Conservation (phyloP, 2,329 filamentous ascomycete species). For the Claviceps paspali region DNA sequence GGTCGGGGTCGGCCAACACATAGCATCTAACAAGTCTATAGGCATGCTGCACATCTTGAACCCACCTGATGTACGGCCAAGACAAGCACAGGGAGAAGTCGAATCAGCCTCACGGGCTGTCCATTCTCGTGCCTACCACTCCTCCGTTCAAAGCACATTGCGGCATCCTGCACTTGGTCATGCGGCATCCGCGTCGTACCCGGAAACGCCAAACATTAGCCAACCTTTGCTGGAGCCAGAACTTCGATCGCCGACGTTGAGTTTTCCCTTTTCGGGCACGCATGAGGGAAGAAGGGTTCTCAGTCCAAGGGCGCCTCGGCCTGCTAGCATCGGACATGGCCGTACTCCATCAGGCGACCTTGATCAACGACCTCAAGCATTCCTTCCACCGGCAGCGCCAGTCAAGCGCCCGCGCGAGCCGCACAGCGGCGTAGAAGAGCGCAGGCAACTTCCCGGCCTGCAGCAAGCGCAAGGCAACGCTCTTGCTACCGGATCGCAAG, state of each 20-base stretch:
- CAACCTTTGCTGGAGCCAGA: constrained; percentile 13
- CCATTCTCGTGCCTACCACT: constrained; percentile 5
- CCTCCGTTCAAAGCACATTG: constrained; percentile 9
- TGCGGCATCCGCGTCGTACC: constrained; percentile 18
- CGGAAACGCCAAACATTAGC: constrained; percentile 13
- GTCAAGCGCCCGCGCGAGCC: constrained; percentile 19
- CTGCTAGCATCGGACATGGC: constrained; percentile 15
- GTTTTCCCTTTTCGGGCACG: constrained; percentile 17
- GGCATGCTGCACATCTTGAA: constrained; percentile 25
- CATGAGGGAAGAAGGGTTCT: constrained; percentile 15
- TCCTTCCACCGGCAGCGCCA: constrained; percentile 12
- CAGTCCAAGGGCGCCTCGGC: constrained; percentile 18
- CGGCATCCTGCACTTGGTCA: constrained; percentile 14
- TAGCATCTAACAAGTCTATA: constrained; percentile 12
- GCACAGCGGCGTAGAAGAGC: constrained; percentile 12
- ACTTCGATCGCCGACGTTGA: constrained; percentile 16
- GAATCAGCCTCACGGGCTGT: constrained; percentile 3
- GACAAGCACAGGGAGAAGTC: constrained; percentile 8
- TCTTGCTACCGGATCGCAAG: constrained; percentile 8
- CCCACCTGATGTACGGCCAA: constrained; percentile 16
- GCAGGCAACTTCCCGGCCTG: constrained; percentile 12
- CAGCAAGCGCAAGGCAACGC: constrained; percentile 13
- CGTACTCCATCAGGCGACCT: constrained; percentile 9
- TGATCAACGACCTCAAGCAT: constrained; percentile 11
- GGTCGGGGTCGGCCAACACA: constrained; percentile 12